A percentile compares a stretch with the other conserved stretches of the same genome.
Evolutionary conservation across 2,329 filamentous ascomycete species (phyloP).

Genomic region (Neoscytalidium dimidiatum): DNA sequence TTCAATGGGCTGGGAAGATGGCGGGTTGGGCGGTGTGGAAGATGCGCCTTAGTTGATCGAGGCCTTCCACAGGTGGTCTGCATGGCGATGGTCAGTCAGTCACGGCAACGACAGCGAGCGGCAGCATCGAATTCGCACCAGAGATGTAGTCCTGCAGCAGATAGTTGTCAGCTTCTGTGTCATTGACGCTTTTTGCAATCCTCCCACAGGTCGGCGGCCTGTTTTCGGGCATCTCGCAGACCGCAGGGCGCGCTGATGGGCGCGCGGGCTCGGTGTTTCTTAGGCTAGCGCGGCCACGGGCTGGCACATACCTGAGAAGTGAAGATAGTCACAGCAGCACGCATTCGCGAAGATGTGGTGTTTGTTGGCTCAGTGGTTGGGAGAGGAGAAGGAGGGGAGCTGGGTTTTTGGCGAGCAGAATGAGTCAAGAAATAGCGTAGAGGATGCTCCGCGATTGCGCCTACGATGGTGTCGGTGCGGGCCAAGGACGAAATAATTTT

Average conservation of each 20-base stretch:
- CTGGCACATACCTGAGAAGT: conserved; percentile 54
- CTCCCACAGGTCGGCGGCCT: background rate
- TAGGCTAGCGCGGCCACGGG: conserved; percentile 5
- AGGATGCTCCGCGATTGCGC: background rate
- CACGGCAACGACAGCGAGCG: conserved; percentile 18
- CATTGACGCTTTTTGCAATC: conserved; percentile 10
- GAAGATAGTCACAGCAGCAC: conserved; percentile 53
- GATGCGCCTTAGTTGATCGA: conserved; percentile 59
- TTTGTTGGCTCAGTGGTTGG: conserved; percentile 11
- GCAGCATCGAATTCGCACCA: conserved; percentile 44
- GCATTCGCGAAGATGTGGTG: conserved; percentile 36
- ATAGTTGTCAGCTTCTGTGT: conserved; percentile 36
- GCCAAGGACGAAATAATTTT: conserved; percentile 8
- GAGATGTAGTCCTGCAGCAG: conserved; percentile 63
- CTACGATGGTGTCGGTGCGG: conserved; percentile 9
- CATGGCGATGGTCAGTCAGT: conserved; percentile 27
- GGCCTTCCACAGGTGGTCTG: conserved; percentile 69
- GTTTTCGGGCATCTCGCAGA: background rate
- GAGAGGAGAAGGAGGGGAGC: background rate
- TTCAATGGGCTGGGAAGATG: conserved; percentile 6
- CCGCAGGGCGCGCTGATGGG: conserved; percentile 4
- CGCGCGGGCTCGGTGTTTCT: conserved; percentile 4
- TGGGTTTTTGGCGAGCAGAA: background rate
- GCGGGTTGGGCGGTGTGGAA: conserved; percentile 24
- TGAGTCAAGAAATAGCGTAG: conserved; percentile 13